Percentiles rank a stretch among this genome's conserved stretches.
Evolutionary conservation across 495 filamentous ascomycete species (phyloP).

Genomic region (Xylaria sp.): DNA sequence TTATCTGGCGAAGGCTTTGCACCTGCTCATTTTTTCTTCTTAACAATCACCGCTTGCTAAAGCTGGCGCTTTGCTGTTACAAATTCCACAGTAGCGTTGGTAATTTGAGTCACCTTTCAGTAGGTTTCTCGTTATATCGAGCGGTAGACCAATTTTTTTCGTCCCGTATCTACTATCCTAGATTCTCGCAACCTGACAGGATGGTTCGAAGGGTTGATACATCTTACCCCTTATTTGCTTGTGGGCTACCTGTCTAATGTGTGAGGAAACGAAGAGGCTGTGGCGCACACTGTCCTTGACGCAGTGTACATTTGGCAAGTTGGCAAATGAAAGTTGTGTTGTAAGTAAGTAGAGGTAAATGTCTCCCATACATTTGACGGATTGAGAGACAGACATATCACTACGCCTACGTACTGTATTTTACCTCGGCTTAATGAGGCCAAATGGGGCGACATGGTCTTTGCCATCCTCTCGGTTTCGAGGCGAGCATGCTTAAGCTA

Average conservation of each 20-base stretch:
- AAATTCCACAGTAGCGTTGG: slow-evolving; percentile 47
- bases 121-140: slow-evolving; percentile 64
- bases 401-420: background rate
- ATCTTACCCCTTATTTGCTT: slow-evolving; percentile 33
- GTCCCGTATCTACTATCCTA: slow-evolving; percentile 97
- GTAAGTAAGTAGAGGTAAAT: background rate
- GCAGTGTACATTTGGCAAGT: background rate
- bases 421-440: no score
- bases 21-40: slow-evolving; percentile 44
- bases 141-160: slow-evolving; percentile 73
- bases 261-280: background rate
- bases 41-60: slow-evolving; percentile 59
- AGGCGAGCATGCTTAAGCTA: background rate
- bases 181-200: slow-evolving; percentile 74
- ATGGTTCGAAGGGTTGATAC: slow-evolving; percentile 74
- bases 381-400: background rate
- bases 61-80: slow-evolving; percentile 45
- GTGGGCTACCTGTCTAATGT: background rate
- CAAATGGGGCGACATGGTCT: background rate
- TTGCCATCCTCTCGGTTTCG: background rate
- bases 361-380: background rate
- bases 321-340: background rate
- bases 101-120: slow-evolving; percentile 69
- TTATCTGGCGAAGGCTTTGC: background rate
- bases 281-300: background rate